Evolutionary conservation across 345 rosid genomes (phyloP).

Genomic region (Hibiscus trionum): DNA sequence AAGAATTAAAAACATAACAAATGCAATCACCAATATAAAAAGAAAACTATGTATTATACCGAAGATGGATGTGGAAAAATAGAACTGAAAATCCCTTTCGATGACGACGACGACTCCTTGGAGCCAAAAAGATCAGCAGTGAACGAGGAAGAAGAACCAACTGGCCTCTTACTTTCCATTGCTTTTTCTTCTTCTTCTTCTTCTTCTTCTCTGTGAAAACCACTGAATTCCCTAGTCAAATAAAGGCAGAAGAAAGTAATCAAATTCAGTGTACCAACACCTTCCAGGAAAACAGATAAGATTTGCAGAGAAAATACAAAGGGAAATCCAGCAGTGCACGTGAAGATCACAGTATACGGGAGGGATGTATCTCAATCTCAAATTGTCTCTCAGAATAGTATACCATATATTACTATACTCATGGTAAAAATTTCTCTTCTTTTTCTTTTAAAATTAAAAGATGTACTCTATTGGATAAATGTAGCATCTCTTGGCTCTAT

Average conservation of each 20-base stretch:
- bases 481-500: conserved; percentile 7
- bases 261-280: neutral
- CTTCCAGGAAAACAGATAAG: neutral
- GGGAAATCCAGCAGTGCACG: neutral
- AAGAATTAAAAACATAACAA: too few relatives aligned
- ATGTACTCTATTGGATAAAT: conserved; percentile 19
- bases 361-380: neutral
- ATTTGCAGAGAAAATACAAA: conserved; percentile 3
- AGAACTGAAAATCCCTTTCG: conserved; percentile 51
- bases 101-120: conserved; percentile 43
- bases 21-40: neutral
- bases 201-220: neutral
- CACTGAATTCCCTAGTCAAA: neutral
- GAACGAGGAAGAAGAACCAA: conserved; percentile 42
- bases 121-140: conserved; percentile 60
- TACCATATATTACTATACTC: neutral
- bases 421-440: neutral
- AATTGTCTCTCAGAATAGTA: neutral
- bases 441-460: conserved; percentile 2
- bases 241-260: neutral
- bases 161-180: conserved; percentile 51
- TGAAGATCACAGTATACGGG: neutral
- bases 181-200: too few relatives aligned
- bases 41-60: conserved; percentile 22
- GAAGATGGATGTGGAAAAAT: conserved; percentile 53